Conservation (phyloP, 441 rosid genomes). For the Aleurites moluccanus region DNA sequence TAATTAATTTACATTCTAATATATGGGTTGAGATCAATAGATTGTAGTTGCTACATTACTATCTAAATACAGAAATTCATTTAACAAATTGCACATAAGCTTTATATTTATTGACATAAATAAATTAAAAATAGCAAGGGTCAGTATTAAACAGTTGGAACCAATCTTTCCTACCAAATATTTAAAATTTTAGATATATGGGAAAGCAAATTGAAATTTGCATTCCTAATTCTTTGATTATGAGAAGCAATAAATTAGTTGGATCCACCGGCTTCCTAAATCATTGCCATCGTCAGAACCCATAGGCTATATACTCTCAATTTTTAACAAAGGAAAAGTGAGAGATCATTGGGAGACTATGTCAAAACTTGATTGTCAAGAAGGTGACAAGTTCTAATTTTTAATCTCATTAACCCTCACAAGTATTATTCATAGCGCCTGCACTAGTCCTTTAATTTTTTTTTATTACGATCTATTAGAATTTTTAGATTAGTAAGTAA, state of each 20-base stretch:
- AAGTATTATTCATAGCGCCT: too few relatives aligned
- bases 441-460: too few relatives aligned
- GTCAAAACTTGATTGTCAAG: neutral
- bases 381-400: neutral
- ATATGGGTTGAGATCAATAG: neutral
- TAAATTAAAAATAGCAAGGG: neutral
- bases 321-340: neutral
- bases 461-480: too few relatives aligned
- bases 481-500: too few relatives aligned
- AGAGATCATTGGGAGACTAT: too few relatives aligned
- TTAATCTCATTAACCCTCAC: too few relatives aligned
- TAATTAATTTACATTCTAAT: too few relatives aligned
- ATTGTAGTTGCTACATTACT: neutral
- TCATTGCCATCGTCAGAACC: neutral
- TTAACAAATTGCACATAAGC: neutral
- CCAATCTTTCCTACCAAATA: slow-evolving; percentile 11
- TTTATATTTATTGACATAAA: neutral
- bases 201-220: neutral
- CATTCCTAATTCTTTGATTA: neutral
- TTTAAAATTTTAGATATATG: neutral
- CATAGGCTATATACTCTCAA: neutral
- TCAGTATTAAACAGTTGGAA: slow-evolving; percentile 10
- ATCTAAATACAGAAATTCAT: neutral
- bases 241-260: neutral
- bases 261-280: slow-evolving; percentile 3